phyloP scores from a whole-genome alignment of 306 rosid genomes.

The Boehmeria nivea region DNA sequence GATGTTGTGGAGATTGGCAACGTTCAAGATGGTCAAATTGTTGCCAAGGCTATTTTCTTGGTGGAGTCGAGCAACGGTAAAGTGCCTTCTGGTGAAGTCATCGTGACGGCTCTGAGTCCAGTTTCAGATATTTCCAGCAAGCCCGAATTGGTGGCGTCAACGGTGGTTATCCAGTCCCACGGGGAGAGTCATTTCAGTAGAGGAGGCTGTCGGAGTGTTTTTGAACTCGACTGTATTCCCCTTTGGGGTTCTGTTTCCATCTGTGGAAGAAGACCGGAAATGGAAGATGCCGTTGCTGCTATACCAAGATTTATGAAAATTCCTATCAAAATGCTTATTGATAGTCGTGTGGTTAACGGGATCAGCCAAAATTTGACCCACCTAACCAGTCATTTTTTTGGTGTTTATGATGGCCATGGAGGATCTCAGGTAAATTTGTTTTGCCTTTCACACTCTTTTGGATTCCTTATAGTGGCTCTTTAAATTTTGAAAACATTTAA shows the following conservation, averaged over 20 bases:
- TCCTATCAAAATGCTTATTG: slow-evolving; percentile 43
- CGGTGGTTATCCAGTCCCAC: slow-evolving; percentile 36
- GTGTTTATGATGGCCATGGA: slow-evolving; percentile 64
- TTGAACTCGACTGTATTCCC: slow-evolving; percentile 48
- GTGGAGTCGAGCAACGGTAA: slow-evolving; percentile 37
- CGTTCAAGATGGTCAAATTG: slow-evolving; percentile 32
- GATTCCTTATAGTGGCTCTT: too few species aligned
- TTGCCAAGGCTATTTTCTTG: slow-evolving; percentile 43
- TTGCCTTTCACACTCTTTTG: too few species aligned
- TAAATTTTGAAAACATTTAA: too few species aligned
- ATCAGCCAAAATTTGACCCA: slow-evolving; percentile 40
- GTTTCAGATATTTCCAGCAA: slow-evolving; percentile 24
- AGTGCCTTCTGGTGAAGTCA: slow-evolving; percentile 42
- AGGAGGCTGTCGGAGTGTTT: slow-evolving; percentile 32
- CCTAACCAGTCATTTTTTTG: slow-evolving; percentile 46
- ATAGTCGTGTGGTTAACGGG: slow-evolving; percentile 26
- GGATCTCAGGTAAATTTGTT: slow-evolving; percentile 46
- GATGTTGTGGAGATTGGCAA: slow-evolving; percentile 35
- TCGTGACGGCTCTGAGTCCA: slow-evolving; percentile 38
- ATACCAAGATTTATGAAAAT: slow-evolving; percentile 42
- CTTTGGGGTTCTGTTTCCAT: slow-evolving; percentile 59
- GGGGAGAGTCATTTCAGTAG: slow-evolving; percentile 22
- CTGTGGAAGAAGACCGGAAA: slow-evolving; percentile 50
- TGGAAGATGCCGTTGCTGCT: slow-evolving; percentile 52
- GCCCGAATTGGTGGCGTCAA: slow-evolving; percentile 27